phyloP scores from a whole-genome alignment of 768 basidiomycete genomes.

The Grammothele lineata region DNA sequence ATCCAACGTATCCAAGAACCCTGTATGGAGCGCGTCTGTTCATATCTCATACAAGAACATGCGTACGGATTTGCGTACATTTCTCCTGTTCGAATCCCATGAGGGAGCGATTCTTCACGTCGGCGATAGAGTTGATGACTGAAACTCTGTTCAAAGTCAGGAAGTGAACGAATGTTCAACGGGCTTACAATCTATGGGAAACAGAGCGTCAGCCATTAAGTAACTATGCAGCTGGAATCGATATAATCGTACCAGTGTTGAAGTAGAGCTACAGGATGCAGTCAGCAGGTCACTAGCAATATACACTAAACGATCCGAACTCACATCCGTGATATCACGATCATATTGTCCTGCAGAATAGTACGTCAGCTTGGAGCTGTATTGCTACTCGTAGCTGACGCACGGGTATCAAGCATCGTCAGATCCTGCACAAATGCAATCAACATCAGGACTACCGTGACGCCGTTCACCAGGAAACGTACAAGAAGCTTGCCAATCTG shows the following conservation, averaged over 20 bases:
- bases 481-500: slow-evolving; percentile 56
- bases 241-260: slow-evolving; percentile 41
- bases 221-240: not conserved
- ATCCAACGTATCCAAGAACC: slow-evolving; percentile 45
- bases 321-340: slow-evolving; percentile 52
- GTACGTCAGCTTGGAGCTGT: not conserved
- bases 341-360: slow-evolving; percentile 42
- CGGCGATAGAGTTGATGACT: slow-evolving; percentile 43
- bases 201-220: slow-evolving; percentile 6
- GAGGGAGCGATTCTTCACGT: slow-evolving; percentile 42
- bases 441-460: too few relatives aligned
- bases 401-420: slow-evolving; percentile 60
- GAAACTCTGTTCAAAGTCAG: not conserved
- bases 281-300: too few relatives aligned
- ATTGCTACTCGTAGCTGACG: slow-evolving; percentile 9
- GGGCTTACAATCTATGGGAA: slow-evolving; percentile 1
- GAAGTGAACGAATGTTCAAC: not conserved
- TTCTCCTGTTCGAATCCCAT: slow-evolving; percentile 54
- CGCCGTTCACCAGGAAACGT: not conserved
- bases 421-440: slow-evolving; percentile 31
- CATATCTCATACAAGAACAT: not conserved
- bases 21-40: slow-evolving; percentile 19
- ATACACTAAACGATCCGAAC: too few relatives aligned
- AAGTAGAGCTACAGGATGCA: slow-evolving; percentile 35
- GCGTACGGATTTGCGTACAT: slow-evolving; percentile 29